These are phyloP conservation scores for Cryphonectria carpinicola DNA, from an alignment of 2,329 filamentous ascomycete genomes.

Conservation along the genomic window DNA sequence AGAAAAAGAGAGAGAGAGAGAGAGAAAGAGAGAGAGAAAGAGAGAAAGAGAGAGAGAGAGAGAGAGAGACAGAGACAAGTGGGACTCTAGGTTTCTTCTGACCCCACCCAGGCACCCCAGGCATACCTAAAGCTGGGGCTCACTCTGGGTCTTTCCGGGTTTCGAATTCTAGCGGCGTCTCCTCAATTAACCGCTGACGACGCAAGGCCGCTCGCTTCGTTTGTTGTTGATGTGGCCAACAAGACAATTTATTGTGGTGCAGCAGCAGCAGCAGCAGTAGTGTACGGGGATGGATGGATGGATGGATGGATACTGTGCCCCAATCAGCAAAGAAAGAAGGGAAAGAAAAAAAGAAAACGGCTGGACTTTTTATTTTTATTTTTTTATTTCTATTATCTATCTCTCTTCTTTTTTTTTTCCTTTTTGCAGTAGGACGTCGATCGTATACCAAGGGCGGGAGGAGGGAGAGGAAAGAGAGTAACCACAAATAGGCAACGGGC, in stretches of 20 bases:
- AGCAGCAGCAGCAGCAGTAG: neutral
- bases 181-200: conserved; percentile 8
- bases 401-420: too few relatives aligned
- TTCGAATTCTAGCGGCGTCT: conserved; percentile 8
- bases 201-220: neutral
- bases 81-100: neutral
- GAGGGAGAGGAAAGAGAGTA: neutral
- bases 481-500: conserved; percentile 4
- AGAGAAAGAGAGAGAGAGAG: too few relatives aligned
- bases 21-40: too few relatives aligned
- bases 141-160: neutral
- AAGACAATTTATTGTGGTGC: neutral
- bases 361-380: neutral
- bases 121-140: too few relatives aligned
- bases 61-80: neutral
- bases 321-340: too few relatives aligned
- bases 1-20: too few relatives aligned
- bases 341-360: neutral
- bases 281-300: too few relatives aligned
- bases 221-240: neutral
- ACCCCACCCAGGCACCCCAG: too few relatives aligned
- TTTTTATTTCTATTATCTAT: too few relatives aligned
- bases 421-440: too few relatives aligned
- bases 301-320: too few relatives aligned
- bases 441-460: neutral